phyloP scores from a whole-genome alignment of 768 basidiomycete species.

The Phylloporus sp. region DNA sequence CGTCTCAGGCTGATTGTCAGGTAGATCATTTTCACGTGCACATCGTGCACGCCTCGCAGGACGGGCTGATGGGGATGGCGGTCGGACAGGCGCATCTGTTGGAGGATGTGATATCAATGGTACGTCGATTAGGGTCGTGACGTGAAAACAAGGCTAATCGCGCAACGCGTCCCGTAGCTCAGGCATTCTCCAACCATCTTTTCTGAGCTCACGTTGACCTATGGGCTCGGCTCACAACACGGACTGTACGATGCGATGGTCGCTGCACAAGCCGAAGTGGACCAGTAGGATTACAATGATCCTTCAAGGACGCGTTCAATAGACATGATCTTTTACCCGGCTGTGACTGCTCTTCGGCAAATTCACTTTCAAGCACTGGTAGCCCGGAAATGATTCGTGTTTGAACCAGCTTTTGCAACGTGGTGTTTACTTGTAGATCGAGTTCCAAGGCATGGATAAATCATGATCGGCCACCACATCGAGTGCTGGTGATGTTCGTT shows the following conservation, averaged over 20 bases:
- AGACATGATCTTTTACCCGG: too few relatives aligned
- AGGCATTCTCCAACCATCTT: slow-evolving; percentile 55
- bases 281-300: background rate
- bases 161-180: slow-evolving; percentile 43
- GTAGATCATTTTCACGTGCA: slow-evolving; percentile 94
- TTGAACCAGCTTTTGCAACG: too few relatives aligned
- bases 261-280: slow-evolving; percentile 25
- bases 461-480: too few relatives aligned
- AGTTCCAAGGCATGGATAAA: too few relatives aligned
- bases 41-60: slow-evolving; percentile 70
- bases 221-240: slow-evolving; percentile 79
- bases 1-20: too few relatives aligned
- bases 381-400: too few relatives aligned
- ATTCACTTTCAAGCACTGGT: too few relatives aligned
- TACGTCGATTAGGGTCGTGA: slow-evolving; percentile 30
- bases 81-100: slow-evolving; percentile 92
- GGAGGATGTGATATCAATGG: slow-evolving; percentile 86
- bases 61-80: slow-evolving; percentile 58
- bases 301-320: too few relatives aligned
- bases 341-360: too few relatives aligned
- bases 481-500: too few relatives aligned
- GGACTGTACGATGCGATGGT: slow-evolving; percentile 51
- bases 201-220: slow-evolving; percentile 72
- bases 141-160: background rate
- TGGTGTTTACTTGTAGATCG: too few relatives aligned